These are phyloP conservation scores for Phyllosticta paracitricarpa DNA, from an alignment of 2,329 filamentous ascomycete species.

Conservation along the genomic window DNA sequence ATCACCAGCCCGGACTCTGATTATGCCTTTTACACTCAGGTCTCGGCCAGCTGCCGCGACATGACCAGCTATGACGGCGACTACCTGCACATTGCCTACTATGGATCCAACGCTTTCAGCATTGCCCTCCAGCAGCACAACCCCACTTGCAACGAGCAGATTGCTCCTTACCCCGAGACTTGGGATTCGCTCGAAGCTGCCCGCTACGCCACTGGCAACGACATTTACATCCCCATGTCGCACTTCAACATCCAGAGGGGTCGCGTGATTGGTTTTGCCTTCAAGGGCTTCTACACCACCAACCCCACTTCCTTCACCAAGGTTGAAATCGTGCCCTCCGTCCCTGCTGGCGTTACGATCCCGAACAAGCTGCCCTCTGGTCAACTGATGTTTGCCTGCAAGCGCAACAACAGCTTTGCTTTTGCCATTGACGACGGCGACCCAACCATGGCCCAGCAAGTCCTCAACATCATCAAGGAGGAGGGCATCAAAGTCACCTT, in stretches of 20 bases:
- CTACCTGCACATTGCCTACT: conserved; percentile 56
- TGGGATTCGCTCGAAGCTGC: conserved; percentile 58
- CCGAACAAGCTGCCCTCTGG: conserved; percentile 53
- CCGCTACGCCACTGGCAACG: conserved; percentile 43
- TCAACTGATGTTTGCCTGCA: conserved; percentile 53
- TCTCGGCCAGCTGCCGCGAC: conserved; percentile 47
- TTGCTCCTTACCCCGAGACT: conserved; percentile 54
- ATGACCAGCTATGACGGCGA: conserved; percentile 44
- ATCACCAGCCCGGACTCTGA: conserved; percentile 52
- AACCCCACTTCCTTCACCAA: conserved; percentile 43
- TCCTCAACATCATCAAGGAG: conserved; percentile 51
- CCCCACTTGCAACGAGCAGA: conserved; percentile 42
- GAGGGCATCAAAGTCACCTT: conserved; percentile 58
- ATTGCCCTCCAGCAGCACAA: conserved; percentile 60
- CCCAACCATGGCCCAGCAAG: conserved; percentile 48
- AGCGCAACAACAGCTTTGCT: conserved; percentile 58
- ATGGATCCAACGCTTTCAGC: conserved; percentile 52
- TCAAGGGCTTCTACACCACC: conserved; percentile 54
- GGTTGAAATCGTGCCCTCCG: conserved; percentile 49
- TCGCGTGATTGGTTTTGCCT: conserved; percentile 47
- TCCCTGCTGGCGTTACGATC: conserved; percentile 43
- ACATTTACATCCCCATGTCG: conserved; percentile 57
- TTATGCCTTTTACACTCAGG: conserved; percentile 51
- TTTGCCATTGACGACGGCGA: conserved; percentile 64
- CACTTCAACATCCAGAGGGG: conserved; percentile 55